A percentile compares a stretch with the other conserved stretches of the same genome.
These are phyloP conservation scores for Crataegus laevigata DNA, from an alignment of 306 rosid species.

Conservation along the genomic window DNA sequence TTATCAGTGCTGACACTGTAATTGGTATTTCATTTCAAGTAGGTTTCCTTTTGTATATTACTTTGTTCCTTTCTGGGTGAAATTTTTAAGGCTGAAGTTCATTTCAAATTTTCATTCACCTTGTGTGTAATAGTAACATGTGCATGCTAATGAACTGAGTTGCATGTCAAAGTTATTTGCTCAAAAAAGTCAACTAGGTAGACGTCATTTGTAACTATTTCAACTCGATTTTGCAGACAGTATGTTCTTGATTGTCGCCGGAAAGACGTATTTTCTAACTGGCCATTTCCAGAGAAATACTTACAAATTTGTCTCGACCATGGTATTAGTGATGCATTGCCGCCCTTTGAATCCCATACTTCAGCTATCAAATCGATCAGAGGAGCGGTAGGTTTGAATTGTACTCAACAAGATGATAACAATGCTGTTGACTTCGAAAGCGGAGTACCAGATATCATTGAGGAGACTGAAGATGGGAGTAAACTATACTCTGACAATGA, in stretches of 20 bases:
- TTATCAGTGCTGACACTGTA: background rate
- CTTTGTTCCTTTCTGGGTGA: background rate
- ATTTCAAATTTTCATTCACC: background rate
- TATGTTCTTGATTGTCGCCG: slow-evolving; percentile 47
- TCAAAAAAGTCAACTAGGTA: background rate
- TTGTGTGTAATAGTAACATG: too few species aligned
- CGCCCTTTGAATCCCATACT: slow-evolving; percentile 31
- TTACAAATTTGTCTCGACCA: slow-evolving; percentile 36
- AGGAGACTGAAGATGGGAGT: slow-evolving; percentile 11
- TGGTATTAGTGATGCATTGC: slow-evolving; percentile 44
- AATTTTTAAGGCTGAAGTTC: background rate
- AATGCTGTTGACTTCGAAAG: slow-evolving; percentile 10
- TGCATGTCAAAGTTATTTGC: background rate
- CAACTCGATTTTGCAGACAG: slow-evolving; percentile 27
- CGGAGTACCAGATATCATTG: slow-evolving; percentile 7
- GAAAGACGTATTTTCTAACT: slow-evolving; percentile 23
- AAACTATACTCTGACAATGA: slow-evolving; percentile 7
- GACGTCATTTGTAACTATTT: background rate
- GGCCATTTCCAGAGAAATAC: slow-evolving; percentile 56
- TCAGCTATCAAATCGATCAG: slow-evolving; percentile 21
- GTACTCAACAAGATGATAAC: slow-evolving; percentile 5
- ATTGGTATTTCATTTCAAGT: background rate
- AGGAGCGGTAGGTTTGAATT: slow-evolving; percentile 9
- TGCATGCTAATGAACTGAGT: too few species aligned
- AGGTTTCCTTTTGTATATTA: background rate